A percentile compares a stretch with the other conserved stretches of the same genome.
These are phyloP conservation scores for Gryganskiella cystojenkinii DNA, from an alignment of 192 early-diverging fungal species.

Conservation along the genomic window DNA sequence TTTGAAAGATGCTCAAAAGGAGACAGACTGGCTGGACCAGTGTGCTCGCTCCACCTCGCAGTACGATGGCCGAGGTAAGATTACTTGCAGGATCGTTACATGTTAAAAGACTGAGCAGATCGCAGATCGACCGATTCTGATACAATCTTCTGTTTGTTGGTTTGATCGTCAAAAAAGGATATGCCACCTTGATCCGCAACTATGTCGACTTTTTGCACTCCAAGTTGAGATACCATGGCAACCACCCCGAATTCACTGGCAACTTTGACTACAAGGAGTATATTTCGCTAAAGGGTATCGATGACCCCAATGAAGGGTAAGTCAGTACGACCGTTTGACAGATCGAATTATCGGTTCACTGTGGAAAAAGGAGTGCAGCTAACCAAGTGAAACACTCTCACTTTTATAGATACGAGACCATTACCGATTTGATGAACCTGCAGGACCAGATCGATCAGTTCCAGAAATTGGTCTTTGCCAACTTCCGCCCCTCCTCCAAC, in stretches of 20 bases:
- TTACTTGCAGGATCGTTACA: neutral
- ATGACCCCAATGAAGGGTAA: constrained; percentile 98
- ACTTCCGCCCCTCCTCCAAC: constrained; percentile 83
- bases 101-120: neutral
- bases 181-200: constrained; percentile 86
- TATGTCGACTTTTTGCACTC: constrained; percentile 90
- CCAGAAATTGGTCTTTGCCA: constrained; percentile 88
- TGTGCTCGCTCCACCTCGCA: constrained; percentile 63
- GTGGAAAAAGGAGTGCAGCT: neutral
- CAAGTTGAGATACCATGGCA: constrained; percentile 93
- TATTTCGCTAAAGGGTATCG: constrained; percentile 89
- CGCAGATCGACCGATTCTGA: no score
- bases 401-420: constrained; percentile 87
- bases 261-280: constrained; percentile 99
- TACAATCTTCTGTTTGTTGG: no score
- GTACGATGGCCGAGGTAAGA: constrained; percentile 54
- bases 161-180: no score
- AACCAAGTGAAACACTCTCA: neutral
- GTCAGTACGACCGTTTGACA: neutral
- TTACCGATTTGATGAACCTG: constrained; percentile 91
- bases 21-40: constrained; percentile 88
- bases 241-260: constrained; percentile 93
- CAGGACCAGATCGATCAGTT: constrained; percentile 93
- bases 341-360: neutral
- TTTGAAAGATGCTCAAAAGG: constrained; percentile 84